Base-by-base conservation (phyloP, 495 filamentous ascomycete genomes). In the Penicillium macrosclerotiorum region DNA sequence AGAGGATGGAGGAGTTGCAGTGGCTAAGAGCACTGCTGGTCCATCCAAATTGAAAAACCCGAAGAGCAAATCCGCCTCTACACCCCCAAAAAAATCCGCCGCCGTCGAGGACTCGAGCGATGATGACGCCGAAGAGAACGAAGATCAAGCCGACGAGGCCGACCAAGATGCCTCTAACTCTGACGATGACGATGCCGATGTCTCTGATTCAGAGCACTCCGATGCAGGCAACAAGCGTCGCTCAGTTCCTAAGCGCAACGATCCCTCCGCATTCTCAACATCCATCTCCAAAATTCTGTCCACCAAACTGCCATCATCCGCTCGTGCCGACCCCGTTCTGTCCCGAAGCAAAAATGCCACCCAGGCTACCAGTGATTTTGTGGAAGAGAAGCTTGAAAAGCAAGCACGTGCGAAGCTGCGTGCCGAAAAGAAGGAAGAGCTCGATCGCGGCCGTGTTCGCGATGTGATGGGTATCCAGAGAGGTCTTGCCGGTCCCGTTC, bases 261-360 rank as follows among this genome's bases (percentile, higher is more conserved):
- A 98, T 67, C 90, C 93, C 9, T 70, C 76, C 43, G 89, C 86
- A 35, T 96, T 98, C 70, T 87, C 90, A 6, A 90, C 82, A 17
- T 92, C 90, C 29, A 93, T 98, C 59, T 82, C 84, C 53, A 90
- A 90, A 59, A 97, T 98, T 68, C 77, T 98, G 16, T 75, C 78
- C 23, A 87, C 86, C 42, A 97, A 97, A 69, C 75, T 97, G 3
- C 83, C 90, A 0, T 82, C 78, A 6, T 77, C 84, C 11, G 84
- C 87, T 47, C 86, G 91, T 14, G 74, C 79, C 31, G 94, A 98
- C 56, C 94, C 93, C 0, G 87, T 97, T 19, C 78, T 98, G 8
- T 86, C 91, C 4, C 85, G 93, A 55, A 87, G 82, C 64, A 76
- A 73, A 33, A 69, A 72, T 22, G 89, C 90, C 0, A 76, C 82